Evolutionary conservation across 2,329 filamentous ascomycete genomes (phyloP).

Genomic region (Aspergillus alliaceus): DNA sequence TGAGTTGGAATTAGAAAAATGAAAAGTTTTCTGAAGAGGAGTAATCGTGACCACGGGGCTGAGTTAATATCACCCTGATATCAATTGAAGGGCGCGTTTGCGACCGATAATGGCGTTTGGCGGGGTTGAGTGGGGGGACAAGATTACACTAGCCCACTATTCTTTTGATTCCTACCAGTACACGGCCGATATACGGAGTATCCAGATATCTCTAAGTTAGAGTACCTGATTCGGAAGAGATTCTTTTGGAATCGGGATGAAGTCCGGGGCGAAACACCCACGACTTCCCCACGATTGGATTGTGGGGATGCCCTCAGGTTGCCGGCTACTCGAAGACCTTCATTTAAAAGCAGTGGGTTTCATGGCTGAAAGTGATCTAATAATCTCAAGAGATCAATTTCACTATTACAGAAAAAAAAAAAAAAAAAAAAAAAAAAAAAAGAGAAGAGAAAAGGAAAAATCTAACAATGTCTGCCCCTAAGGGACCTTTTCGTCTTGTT

Average conservation of each 20-base stretch:
- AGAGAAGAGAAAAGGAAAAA: no score
- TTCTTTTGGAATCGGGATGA: constrained; percentile 15
- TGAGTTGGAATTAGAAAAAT: no score
- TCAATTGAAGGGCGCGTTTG: neutral
- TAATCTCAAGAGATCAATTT: neutral
- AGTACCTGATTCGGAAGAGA: constrained; percentile 8
- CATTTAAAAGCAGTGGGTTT: neutral
- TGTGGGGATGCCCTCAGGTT: constrained; percentile 18
- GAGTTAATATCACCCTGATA: constrained; percentile 24
- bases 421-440: no score
- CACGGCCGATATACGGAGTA: neutral
- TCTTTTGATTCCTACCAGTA: neutral
- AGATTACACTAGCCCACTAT: constrained; percentile 13
- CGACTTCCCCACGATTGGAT: constrained; percentile 13
- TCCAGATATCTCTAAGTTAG: neutral
- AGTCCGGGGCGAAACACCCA: constrained; percentile 2
- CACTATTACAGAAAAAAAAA: neutral
- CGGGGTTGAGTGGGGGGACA: constrained; percentile 17
- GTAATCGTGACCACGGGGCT: constrained; percentile 2
- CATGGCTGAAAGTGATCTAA: neutral
- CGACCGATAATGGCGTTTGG: neutral
- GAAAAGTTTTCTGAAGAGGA: neutral
- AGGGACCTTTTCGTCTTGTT: constrained; percentile 62
- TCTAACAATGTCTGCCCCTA: constrained; percentile 39
- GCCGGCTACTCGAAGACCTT: neutral